Evolutionary conservation across 257 asterid genomes (phyloP).

Genomic region (Avicennia marina): DNA sequence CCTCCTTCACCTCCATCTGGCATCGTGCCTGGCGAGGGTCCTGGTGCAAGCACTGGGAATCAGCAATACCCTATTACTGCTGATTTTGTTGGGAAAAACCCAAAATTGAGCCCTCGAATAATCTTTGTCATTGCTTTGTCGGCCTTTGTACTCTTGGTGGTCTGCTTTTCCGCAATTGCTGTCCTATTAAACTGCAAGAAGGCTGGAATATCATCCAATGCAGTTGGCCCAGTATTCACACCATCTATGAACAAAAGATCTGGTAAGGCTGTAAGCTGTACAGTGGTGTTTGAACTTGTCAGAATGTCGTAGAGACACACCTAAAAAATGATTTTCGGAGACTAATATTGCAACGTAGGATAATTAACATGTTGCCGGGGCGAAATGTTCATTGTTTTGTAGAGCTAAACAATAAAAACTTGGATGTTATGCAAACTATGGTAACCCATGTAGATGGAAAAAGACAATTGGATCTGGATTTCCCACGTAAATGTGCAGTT

Average conservation of each 20-base stretch:
- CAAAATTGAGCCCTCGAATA: slow-evolving; percentile 66
- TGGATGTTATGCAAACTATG: no score
- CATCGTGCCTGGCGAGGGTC: slow-evolving; percentile 56
- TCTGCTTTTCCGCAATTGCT: slow-evolving; percentile 63
- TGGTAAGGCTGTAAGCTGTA: slow-evolving; percentile 35
- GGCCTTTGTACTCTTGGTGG: slow-evolving; percentile 74
- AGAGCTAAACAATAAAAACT: no score
- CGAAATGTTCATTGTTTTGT: no score
- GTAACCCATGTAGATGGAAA: no score
- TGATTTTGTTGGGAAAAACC: slow-evolving; percentile 49
- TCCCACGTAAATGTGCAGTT: no score
- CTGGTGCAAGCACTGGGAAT: slow-evolving; percentile 65
- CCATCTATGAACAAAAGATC: slow-evolving; percentile 72
- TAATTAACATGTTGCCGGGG: no score
- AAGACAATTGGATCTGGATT: no score
- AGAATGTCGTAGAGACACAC: background rate
- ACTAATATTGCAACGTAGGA: no score
- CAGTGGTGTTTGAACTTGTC: background rate
- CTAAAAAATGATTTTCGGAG: no score
- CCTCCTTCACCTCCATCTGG: slow-evolving; percentile 75
- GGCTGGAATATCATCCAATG: slow-evolving; percentile 57
- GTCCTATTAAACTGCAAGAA: slow-evolving; percentile 72
- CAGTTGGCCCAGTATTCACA: slow-evolving; percentile 73
- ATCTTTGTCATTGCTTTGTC: slow-evolving; percentile 75
- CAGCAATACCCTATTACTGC: slow-evolving; percentile 82